Evolutionary conservation across 2,329 filamentous ascomycete genomes (phyloP).

Genomic region (Fusarium pilosicola): DNA sequence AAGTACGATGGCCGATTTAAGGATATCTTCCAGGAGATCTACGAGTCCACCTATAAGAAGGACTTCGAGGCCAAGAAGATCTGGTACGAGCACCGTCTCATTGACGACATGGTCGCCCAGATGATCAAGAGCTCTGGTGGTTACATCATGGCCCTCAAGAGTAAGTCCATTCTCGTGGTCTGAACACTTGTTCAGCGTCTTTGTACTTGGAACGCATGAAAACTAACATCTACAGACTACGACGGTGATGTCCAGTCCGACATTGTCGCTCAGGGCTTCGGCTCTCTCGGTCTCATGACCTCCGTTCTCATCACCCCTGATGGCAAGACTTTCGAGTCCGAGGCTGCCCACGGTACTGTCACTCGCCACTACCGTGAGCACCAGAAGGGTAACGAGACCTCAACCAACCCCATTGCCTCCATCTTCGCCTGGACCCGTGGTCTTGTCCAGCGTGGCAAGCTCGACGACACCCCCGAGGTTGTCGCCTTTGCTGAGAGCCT

Average conservation of each 20-base stretch:
- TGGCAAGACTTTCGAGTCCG: constrained; percentile 96
- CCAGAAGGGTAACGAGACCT: constrained; percentile 97
- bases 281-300: constrained; percentile 97
- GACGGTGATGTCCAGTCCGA: constrained; percentile 99
- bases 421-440: constrained; percentile 99
- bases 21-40: constrained; percentile 99
- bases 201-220: background rate
- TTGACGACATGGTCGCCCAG: constrained; percentile 99
- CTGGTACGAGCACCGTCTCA: constrained; percentile 99
- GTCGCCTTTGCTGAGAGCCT: constrained; percentile 90
- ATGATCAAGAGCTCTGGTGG: constrained; percentile 99
- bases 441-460: constrained; percentile 89
- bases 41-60: constrained; percentile 85
- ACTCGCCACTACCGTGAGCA: constrained; percentile 99
- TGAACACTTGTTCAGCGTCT: constrained; percentile 17
- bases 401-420: constrained; percentile 97
- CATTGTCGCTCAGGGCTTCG: constrained; percentile 97
- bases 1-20: constrained; percentile 99
- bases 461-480: constrained; percentile 92
- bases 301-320: constrained; percentile 96
- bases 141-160: constrained; percentile 98
- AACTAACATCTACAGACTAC: constrained; percentile 73
- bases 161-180: constrained; percentile 61
- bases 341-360: constrained; percentile 97
- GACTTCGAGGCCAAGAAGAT: constrained; percentile 91